Conservation (phyloP, 2,329 filamentous ascomycete species). For the Penicillium italicum region DNA sequence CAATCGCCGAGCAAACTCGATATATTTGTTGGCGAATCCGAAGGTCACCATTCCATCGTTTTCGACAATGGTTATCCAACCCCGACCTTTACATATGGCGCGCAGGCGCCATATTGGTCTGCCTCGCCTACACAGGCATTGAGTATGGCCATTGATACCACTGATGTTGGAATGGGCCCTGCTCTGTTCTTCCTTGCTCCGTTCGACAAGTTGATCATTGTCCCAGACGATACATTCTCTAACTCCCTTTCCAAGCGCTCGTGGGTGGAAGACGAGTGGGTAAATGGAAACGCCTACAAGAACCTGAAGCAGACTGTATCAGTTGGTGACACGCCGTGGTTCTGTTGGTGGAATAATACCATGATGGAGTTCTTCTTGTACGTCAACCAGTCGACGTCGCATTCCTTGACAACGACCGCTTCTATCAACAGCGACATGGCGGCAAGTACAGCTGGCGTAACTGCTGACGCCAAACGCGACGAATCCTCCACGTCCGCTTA, state of each 20-base stretch:
- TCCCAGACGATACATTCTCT: conserved; percentile 39
- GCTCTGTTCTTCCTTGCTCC: conserved; percentile 60
- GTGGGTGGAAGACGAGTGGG: conserved; percentile 22
- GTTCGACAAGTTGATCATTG: conserved; percentile 64
- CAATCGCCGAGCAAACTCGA: conserved; percentile 30
- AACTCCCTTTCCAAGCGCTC: conserved; percentile 30
- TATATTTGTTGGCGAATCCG: conserved; percentile 29
- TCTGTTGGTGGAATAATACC: conserved; percentile 67
- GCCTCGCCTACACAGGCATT: conserved; percentile 48
- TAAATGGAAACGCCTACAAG: conserved; percentile 17
- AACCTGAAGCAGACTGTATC: conserved; percentile 43
- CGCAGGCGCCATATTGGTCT: conserved; percentile 52
- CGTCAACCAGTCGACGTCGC: conserved; percentile 50
- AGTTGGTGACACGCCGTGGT: conserved; percentile 63
- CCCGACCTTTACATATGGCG: conserved; percentile 54
- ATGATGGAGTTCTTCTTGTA: conserved; percentile 66
- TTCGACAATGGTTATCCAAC: conserved; percentile 40
- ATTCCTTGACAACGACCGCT: conserved; percentile 21
- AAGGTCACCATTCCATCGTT: conserved; percentile 31
- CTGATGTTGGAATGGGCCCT: conserved; percentile 55
- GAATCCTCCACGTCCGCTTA: conserved; percentile 31
- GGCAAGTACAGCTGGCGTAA: conserved; percentile 19
- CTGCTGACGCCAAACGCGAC: conserved; percentile 12
- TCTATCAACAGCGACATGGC: conserved; percentile 15
- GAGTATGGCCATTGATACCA: conserved; percentile 55